phyloP scores from a whole-genome alignment of 2,329 filamentous ascomycete species.

The Neonectria ditissima region DNA sequence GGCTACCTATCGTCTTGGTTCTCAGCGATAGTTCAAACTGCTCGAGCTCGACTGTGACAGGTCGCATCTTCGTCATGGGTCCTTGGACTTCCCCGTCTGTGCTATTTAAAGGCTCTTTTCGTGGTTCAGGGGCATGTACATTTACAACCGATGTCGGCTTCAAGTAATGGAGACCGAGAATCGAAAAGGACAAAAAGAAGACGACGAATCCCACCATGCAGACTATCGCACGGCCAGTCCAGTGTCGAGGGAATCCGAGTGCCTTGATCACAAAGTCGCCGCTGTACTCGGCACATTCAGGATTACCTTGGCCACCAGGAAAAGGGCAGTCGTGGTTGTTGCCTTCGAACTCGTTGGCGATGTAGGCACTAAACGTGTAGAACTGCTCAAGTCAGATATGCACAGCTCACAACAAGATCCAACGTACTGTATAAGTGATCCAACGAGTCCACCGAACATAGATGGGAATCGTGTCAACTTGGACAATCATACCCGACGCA shows the following conservation, averaged over 20 bases:
- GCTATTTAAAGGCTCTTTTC: conserved; percentile 68
- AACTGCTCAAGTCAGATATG: conserved; percentile 55
- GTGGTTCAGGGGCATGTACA: conserved; percentile 63
- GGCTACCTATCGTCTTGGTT: conserved; percentile 61
- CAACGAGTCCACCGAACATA: conserved; percentile 82
- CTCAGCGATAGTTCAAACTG: conserved; percentile 72
- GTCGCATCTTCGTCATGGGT: conserved; percentile 62
- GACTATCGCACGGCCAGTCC: conserved; percentile 74
- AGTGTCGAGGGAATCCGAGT: conserved; percentile 73
- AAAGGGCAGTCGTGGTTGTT: conserved; percentile 78
- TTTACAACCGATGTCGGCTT: conserved; percentile 75
- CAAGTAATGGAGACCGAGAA: conserved; percentile 70
- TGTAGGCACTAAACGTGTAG: conserved; percentile 77
- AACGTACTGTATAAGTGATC: conserved; percentile 65
- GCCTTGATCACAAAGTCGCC: conserved; percentile 75
- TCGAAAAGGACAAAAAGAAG: conserved; percentile 71
- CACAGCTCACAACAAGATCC: conserved; percentile 2
- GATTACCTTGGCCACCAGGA: conserved; percentile 68
- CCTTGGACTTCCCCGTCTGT: conserved; percentile 73
- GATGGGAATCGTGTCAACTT: conserved; percentile 76
- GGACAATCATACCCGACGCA: conserved; percentile 80
- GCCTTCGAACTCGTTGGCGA: conserved; percentile 77
- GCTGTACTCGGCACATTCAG: conserved; percentile 73
- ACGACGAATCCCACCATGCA: conserved; percentile 70
- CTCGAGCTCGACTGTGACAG: conserved; percentile 72